Evolutionary conservation across 768 basidiomycete genomes (phyloP).

Genomic region (Inosperma sp.): DNA sequence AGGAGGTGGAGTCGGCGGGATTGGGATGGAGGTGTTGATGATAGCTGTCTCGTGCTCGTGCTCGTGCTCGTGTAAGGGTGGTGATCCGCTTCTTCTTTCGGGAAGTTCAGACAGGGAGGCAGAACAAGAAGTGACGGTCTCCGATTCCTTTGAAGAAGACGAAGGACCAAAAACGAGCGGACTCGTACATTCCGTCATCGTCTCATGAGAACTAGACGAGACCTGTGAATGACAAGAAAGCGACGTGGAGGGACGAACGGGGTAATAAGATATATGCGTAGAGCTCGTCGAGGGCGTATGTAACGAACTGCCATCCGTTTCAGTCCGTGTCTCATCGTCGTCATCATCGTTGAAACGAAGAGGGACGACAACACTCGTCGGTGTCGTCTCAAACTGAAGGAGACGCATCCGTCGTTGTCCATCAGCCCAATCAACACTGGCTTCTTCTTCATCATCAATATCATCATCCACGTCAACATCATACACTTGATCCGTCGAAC

Average conservation of each 20-base stretch:
- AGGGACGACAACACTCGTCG: no score
- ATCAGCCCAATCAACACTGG: no score
- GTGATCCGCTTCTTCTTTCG: no score
- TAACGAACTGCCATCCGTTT: conserved; percentile 46
- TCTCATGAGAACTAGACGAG: neutral
- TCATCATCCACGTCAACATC: no score
- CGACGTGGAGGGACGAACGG: conserved; percentile 10
- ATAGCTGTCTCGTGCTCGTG: conserved; percentile 3
- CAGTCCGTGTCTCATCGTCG: conserved; percentile 38
- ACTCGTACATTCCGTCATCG: neutral
- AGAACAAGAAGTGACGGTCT: neutral
- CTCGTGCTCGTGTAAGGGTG: conserved; percentile 3
- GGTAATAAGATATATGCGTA: conserved; percentile 23
- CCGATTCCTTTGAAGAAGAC: no score
- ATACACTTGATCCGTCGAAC: no score
- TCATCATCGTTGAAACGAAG: no score
- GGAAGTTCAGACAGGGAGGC: conserved; percentile 8
- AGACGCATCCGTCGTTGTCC: no score
- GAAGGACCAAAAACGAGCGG: no score
- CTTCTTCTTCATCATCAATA: no score
- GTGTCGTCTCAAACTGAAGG: no score
- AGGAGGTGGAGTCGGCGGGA: conserved; percentile 12
- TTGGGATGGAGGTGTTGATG: conserved; percentile 1
- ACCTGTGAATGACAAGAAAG: conserved; percentile 4
- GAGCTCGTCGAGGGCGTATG: conserved; percentile 41